Conservation (phyloP, 768 basidiomycete genomes). For the Panellus pusillus region DNA sequence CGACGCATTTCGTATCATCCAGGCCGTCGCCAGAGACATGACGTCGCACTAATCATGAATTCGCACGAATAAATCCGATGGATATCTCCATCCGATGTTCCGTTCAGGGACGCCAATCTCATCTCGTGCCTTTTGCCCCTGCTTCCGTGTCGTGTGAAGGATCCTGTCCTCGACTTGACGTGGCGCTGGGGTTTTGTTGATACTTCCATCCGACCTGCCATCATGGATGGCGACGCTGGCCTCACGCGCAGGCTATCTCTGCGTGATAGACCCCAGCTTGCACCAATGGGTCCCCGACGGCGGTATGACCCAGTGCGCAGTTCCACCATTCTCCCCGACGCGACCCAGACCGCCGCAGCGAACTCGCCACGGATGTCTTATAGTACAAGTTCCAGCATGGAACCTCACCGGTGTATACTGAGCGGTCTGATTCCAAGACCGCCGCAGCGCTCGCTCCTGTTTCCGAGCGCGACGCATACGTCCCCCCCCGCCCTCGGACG, state of each 20-base stretch:
- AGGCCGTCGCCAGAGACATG: too few species aligned
- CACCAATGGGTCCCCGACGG: conserved; percentile 19
- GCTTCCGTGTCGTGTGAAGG: too few species aligned
- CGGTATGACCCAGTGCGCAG: conserved; percentile 2
- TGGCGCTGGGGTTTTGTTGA: not conserved
- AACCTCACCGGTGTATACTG: conserved; percentile 10
- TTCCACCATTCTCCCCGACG: conserved; percentile 1
- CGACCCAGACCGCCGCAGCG: not conserved
- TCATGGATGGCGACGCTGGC: not conserved
- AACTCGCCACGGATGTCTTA: not conserved
- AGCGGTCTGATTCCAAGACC: conserved; percentile 5
- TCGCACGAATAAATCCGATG: too few species aligned
- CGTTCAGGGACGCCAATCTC: conserved; percentile 5
- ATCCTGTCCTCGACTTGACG: not conserved
- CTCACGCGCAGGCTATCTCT: conserved; percentile 9
- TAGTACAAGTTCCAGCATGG: not conserved
- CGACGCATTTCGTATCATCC: too few species aligned
- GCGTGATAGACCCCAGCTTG: conserved; percentile 13
- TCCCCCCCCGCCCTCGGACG: not conserved
- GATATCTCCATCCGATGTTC: too few species aligned
- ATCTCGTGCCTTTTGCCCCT: not conserved
- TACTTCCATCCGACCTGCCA: conserved; percentile 11
- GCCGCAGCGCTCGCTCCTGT: conserved; percentile 3
- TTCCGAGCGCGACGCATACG: conserved; percentile 6
- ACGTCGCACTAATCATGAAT: too few species aligned